Evolutionary conservation across 371 early-diverging fungal species (phyloP).

Genomic region (Rhizomucor miehei): DNA sequence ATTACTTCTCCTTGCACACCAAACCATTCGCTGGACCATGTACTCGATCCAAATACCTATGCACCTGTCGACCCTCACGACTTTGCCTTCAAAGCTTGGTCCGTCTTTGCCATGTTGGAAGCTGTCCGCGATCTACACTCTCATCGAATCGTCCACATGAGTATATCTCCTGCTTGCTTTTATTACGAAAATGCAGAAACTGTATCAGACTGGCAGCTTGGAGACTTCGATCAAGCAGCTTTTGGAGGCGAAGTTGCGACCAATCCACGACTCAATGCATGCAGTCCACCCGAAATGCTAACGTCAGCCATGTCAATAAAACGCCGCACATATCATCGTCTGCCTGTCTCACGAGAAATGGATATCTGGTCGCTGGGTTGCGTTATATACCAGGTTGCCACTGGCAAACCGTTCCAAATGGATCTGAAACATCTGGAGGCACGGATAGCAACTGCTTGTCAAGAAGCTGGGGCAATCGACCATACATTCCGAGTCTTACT

Average conservation of each 20-base stretch:
- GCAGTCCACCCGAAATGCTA: slow-evolving; percentile 15
- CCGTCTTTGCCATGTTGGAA: slow-evolving; percentile 10
- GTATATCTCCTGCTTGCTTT: slow-evolving; percentile 8
- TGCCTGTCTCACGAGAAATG: too few species aligned
- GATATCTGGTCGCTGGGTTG: slow-evolving; percentile 21
- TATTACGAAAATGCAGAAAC: slow-evolving; percentile 11
- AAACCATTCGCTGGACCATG: slow-evolving; percentile 11
- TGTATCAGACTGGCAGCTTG: slow-evolving; percentile 14
- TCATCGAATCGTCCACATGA: slow-evolving; percentile 11
- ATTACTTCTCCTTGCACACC: slow-evolving; percentile 11
- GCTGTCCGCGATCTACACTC: slow-evolving; percentile 14
- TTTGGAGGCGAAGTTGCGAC: slow-evolving; percentile 1
- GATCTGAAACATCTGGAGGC: slow-evolving; percentile 2
- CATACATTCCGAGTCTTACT: slow-evolving; percentile 5
- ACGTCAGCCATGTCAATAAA: slow-evolving; percentile 4
- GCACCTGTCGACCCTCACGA: slow-evolving; percentile 8
- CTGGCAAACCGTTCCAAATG: slow-evolving; percentile 3
- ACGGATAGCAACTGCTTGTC: slow-evolving; percentile 9
- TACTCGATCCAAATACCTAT: slow-evolving; percentile 2
- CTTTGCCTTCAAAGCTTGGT: slow-evolving; percentile 13
- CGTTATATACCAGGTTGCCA: slow-evolving; percentile 15
- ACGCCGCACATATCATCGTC: background rate
- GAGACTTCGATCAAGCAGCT: slow-evolving; percentile 10
- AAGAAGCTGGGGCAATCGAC: slow-evolving; percentile 10
- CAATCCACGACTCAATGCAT: slow-evolving; percentile 3